Base-by-base conservation (phyloP, 2,329 filamentous ascomycete species). In the Coniosporium tulheliwenetii region DNA sequence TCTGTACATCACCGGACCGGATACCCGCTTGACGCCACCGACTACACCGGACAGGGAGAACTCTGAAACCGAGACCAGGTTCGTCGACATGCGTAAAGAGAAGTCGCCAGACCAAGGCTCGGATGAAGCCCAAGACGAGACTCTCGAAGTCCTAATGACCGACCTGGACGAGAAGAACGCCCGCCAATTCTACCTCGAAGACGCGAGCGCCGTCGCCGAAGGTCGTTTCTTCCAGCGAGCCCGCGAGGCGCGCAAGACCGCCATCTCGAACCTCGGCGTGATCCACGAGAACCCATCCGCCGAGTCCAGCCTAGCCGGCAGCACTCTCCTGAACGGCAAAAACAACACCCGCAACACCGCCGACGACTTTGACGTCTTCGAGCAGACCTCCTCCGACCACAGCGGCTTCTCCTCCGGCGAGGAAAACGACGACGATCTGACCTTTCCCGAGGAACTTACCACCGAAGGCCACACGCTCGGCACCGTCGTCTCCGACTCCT, bases 381-480 rank as follows among this genome's bases (percentile, higher is more conserved):
- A 79, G 58, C 81, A 89, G 57, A 79, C 71, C 2, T 75, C 73
- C 2, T 75, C 74, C 16, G 76, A 80, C 26, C 69, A 74, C 43
- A 68, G 68, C 42, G 77, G 71, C 45, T 66, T 74, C 47, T 63
- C 70, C 51, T 51, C 52, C 5, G 69, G 78, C 38, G 68, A 70
- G 19, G 19, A 26, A 7, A 26, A 26, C 19, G 19, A 26, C 19
- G 74, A 77, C 31, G 60, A 68, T 39, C 55, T 68, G 8, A 66
- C 65, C 3, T 71, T 81, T 52, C 77, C 75, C 1, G 77, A 86
- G 45, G 81, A 85, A 51, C 62, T 93, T 51, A 87, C 84, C 44
- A 94, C 87, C 4, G 89, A 98, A 63, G 91, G 91, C 16, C 91
- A 98, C 56, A 81, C 86, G 12, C 72, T 98, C 37, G 91, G 91